phyloP scores from a whole-genome alignment of 192 early-diverging fungal species.

The Coemansia asiatica region DNA sequence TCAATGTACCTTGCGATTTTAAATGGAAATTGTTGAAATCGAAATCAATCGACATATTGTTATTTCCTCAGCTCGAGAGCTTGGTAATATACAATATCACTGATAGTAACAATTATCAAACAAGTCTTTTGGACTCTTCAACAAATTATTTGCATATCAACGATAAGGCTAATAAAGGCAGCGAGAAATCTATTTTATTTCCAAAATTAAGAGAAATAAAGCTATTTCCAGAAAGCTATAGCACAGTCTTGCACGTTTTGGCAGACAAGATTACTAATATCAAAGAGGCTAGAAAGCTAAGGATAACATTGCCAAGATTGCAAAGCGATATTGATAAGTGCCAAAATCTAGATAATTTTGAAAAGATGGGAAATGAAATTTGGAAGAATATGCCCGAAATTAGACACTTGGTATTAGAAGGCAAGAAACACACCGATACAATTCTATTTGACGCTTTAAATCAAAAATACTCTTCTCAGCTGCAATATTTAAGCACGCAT shows the following conservation, averaged over 20 bases:
- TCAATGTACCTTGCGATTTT: not conserved
- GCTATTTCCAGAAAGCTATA: not conserved
- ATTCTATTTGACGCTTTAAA: not conserved
- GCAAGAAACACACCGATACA: not conserved
- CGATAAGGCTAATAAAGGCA: too few species aligned
- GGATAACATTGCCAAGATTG: not conserved
- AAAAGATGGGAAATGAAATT: not conserved
- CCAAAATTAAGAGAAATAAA: not conserved
- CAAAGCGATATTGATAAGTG: not conserved
- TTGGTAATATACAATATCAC: not conserved
- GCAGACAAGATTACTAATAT: not conserved
- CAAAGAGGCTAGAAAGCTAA: not conserved
- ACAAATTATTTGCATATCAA: too few species aligned
- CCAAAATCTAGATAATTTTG: not conserved
- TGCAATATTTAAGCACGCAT: not conserved
- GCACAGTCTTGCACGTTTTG: not conserved
- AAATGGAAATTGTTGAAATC: not conserved
- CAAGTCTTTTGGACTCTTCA: too few species aligned
- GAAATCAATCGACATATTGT: not conserved
- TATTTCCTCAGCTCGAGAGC: not conserved
- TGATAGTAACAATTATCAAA: not conserved
- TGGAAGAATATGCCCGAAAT: not conserved
- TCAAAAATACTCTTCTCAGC: not conserved
- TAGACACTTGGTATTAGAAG: not conserved
- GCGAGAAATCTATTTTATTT: not conserved